These are phyloP conservation scores for Neurospora sp. DNA, from an alignment of 2,329 filamentous ascomycete genomes.

Conservation along the genomic window DNA sequence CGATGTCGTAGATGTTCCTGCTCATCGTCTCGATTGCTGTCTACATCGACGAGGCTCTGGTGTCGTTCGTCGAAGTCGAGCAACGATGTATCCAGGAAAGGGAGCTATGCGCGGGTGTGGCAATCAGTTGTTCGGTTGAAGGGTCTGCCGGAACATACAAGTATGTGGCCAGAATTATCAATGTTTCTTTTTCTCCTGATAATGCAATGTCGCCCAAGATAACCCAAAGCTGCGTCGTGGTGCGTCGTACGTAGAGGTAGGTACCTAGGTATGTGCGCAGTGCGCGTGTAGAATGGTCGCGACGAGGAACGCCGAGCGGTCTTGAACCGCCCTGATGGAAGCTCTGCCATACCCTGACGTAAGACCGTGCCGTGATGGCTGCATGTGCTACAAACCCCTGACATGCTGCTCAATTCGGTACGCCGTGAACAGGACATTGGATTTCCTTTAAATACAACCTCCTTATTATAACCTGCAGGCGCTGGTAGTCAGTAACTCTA, in stretches of 20 bases:
- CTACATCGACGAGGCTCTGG: not conserved
- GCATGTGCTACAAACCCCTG: not conserved
- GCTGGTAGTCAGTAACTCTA: not conserved
- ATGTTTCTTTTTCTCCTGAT: not conserved
- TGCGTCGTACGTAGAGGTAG: not conserved
- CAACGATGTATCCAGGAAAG: not conserved
- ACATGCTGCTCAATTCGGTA: not conserved
- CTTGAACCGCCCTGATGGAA: not conserved
- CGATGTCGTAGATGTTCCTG: constrained; percentile 25
- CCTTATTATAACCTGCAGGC: not conserved
- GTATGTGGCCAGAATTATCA: not conserved
- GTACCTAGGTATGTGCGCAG: not conserved
- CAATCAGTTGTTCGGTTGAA: not conserved
- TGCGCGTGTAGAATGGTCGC: not conserved
- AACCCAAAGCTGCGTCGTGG: not conserved
- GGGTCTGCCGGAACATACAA: not conserved
- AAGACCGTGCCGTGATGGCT: not conserved
- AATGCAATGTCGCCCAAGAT: not conserved
- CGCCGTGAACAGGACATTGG: not conserved
- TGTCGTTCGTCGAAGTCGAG: not conserved
- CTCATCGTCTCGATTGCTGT: constrained; percentile 18
- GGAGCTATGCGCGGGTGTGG: not conserved
- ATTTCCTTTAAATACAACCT: not conserved
- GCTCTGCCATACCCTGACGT: not conserved
- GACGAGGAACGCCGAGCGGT: not conserved